Conservation (phyloP, 352 stramenopile genomes). For the Phytopythium sindhum region DNA sequence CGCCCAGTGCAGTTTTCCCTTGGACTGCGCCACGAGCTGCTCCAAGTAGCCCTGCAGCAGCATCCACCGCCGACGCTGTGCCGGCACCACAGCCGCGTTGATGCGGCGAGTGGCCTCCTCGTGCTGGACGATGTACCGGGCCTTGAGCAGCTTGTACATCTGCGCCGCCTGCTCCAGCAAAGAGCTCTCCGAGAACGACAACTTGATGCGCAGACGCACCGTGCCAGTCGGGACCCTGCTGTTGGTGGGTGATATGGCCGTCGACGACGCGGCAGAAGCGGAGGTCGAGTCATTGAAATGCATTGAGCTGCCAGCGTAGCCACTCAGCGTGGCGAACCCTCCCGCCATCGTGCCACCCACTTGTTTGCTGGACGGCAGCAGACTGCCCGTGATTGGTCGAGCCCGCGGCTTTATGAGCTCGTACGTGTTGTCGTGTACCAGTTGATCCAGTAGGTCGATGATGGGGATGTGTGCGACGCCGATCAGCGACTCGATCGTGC, state of each 20-base stretch:
- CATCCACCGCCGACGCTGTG: conserved; percentile 57
- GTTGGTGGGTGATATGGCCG: no score
- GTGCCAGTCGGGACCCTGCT: conserved; percentile 6
- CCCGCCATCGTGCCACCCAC: background rate
- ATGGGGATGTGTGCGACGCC: conserved; percentile 58
- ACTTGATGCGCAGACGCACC: conserved; percentile 39
- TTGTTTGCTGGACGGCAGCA: background rate
- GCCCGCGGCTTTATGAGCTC: conserved; percentile 32
- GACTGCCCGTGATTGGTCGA: background rate
- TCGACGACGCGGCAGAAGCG: background rate
- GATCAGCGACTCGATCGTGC: conserved; percentile 42
- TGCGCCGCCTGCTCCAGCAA: conserved; percentile 62
- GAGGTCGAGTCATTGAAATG: background rate
- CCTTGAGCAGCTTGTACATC: conserved; percentile 62
- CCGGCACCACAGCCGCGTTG: conserved; percentile 57
- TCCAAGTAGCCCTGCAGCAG: conserved; percentile 57
- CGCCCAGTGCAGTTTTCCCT: conserved; percentile 60
- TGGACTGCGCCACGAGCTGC: conserved; percentile 38
- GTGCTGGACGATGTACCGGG: conserved; percentile 55
- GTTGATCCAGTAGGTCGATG: conserved; percentile 63
- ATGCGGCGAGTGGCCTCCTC: conserved; percentile 50
- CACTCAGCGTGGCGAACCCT: background rate
- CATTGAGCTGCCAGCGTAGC: background rate
- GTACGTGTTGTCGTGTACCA: conserved; percentile 58
- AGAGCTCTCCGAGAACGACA: conserved; percentile 58